These are phyloP conservation scores for Xylaria cubensis DNA, from an alignment of 495 filamentous ascomycete genomes.

Conservation along the genomic window DNA sequence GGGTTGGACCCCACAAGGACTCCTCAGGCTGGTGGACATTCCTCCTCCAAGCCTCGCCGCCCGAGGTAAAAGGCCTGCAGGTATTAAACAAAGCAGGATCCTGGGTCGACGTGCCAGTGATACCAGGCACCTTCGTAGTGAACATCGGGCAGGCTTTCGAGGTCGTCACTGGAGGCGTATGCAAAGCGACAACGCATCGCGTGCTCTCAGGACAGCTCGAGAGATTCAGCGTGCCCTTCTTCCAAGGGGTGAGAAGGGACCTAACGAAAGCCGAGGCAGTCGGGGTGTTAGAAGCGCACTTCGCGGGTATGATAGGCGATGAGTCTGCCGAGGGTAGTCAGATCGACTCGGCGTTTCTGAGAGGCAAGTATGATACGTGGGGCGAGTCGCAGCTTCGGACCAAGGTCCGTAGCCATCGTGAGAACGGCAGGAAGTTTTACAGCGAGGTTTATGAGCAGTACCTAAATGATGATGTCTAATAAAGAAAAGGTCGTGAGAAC, in stretches of 20 bases:
- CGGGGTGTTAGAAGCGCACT: slow-evolving; percentile 40
- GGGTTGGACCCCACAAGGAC: slow-evolving; percentile 63
- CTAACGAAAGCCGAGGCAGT: slow-evolving; percentile 49
- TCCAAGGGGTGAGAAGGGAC: slow-evolving; percentile 51
- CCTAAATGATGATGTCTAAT: slow-evolving; percentile 38
- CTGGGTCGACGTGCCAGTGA: slow-evolving; percentile 59
- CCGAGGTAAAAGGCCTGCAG: slow-evolving; percentile 55
- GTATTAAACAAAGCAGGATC: slow-evolving; percentile 54
- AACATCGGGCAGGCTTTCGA: slow-evolving; percentile 67
- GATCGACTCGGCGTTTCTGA: slow-evolving; percentile 52
- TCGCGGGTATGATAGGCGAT: slow-evolving; percentile 31
- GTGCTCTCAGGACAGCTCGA: slow-evolving; percentile 45
- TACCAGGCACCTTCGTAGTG: slow-evolving; percentile 59
- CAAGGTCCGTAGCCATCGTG: slow-evolving; percentile 52
- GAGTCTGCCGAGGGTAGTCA: slow-evolving; percentile 35
- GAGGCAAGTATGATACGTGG: slow-evolving; percentile 54
- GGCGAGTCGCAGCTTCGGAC: slow-evolving; percentile 55
- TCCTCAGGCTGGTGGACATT: slow-evolving; percentile 65
- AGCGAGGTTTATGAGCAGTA: slow-evolving; percentile 49
- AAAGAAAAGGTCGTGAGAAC: background rate
- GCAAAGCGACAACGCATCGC: slow-evolving; percentile 60
- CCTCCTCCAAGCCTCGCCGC: slow-evolving; percentile 56
- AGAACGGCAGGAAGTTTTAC: slow-evolving; percentile 51
- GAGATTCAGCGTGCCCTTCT: slow-evolving; percentile 55
- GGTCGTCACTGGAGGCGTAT: slow-evolving; percentile 58